Evolutionary conservation across 257 asterid genomes (phyloP).

Genomic region (Thymus mandschuricus): DNA sequence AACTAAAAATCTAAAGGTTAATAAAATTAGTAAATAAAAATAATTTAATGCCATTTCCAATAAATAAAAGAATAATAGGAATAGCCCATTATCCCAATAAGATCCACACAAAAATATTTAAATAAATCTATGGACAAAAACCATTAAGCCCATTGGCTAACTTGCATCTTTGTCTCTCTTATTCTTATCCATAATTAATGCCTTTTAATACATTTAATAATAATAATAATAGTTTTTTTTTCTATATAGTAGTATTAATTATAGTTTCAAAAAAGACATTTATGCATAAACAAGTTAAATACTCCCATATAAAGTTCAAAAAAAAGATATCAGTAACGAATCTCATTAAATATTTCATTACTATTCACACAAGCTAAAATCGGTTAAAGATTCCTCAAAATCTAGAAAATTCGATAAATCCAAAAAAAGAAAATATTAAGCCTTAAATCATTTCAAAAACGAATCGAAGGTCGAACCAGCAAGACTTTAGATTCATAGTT

Average conservation of each 20-base stretch:
- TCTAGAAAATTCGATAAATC: background rate
- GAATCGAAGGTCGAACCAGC: too few relatives aligned
- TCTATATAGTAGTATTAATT: too few relatives aligned
- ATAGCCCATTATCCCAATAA: background rate
- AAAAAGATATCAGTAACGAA: background rate
- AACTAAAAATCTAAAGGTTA: background rate
- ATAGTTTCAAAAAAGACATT: too few relatives aligned
- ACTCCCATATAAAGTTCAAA: too few relatives aligned
- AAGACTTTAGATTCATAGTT: too few relatives aligned
- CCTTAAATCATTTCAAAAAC: too few relatives aligned
- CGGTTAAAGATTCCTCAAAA: background rate
- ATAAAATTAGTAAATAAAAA: background rate
- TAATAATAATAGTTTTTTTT: background rate
- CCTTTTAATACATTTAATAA: background rate
- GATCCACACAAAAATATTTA: background rate
- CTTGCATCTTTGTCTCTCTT: background rate
- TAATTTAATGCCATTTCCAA: background rate
- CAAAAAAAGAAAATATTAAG: too few relatives aligned
- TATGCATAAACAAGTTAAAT: too few relatives aligned
- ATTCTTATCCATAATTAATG: background rate
- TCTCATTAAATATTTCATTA: background rate
- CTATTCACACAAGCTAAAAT: background rate
- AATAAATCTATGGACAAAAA: constrained; percentile 19
- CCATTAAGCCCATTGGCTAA: constrained; percentile 11
- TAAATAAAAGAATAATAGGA: background rate